Evolutionary conservation across 768 basidiomycete species (phyloP).

Genomic region (Tricholoma flavovirens): DNA sequence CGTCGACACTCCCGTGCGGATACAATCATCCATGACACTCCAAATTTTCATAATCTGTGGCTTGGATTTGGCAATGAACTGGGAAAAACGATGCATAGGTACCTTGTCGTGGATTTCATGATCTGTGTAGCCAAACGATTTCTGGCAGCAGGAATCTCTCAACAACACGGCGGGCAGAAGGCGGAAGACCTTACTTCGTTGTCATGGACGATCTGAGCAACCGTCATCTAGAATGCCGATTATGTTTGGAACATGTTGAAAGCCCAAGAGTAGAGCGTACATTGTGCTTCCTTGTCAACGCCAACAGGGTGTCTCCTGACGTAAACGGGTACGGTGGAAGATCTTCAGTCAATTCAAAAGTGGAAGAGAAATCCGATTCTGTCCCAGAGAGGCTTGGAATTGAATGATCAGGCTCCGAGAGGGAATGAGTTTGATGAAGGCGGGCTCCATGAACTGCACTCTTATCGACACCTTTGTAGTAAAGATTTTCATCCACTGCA

Average conservation of each 20-base stretch:
- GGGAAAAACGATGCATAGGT: conserved; percentile 6
- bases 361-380: neutral
- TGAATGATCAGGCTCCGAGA: conserved; percentile 27
- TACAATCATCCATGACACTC: conserved; percentile 91
- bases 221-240: conserved; percentile 60
- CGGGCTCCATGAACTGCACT: conserved; percentile 73
- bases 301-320: conserved; percentile 68
- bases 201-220: conserved; percentile 90
- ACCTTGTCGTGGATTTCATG: conserved; percentile 74
- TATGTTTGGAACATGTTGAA: neutral
- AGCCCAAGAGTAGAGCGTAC: conserved; percentile 37
- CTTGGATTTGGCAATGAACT: neutral
- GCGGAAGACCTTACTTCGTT: conserved; percentile 52
- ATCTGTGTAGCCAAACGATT: conserved; percentile 68
- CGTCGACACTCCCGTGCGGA: conserved; percentile 77
- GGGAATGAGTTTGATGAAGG: conserved; percentile 55
- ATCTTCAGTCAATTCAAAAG: conserved; percentile 19
- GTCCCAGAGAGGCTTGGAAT: neutral
- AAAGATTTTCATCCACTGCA: conserved; percentile 86
- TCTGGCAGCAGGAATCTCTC: conserved; percentile 18
- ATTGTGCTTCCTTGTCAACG: conserved; percentile 74
- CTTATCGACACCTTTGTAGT: conserved; percentile 90
- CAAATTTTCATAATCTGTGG: conserved; percentile 69
- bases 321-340: conserved; percentile 82
- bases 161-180: neutral